Percentiles rank a stretch among this genome's conserved stretches.
phyloP scores from a whole-genome alignment of 208 protist species.

The Phytomonas sp. region DNA sequence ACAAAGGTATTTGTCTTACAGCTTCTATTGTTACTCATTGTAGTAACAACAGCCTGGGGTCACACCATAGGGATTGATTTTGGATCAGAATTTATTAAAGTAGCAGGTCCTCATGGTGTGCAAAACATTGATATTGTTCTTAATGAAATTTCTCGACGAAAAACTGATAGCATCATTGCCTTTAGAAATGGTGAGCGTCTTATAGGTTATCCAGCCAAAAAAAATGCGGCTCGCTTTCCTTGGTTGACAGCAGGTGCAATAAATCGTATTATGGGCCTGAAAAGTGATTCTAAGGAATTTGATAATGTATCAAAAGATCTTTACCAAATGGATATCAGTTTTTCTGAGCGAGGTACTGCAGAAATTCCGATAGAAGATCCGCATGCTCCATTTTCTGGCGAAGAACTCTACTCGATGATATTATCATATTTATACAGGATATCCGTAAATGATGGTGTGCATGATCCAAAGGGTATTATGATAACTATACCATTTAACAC shows the following conservation, averaged over 20 bases:
- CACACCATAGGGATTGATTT: conserved; percentile 84
- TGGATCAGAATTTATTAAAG: conserved; percentile 80
- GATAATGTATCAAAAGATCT: conserved; percentile 1
- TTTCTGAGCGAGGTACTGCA: conserved; percentile 33
- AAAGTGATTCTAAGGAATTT: conserved; percentile 27
- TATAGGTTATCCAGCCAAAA: conserved; percentile 82
- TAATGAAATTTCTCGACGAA: conserved; percentile 91
- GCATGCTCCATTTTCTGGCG: conserved; percentile 55
- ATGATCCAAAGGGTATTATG: conserved; percentile 57
- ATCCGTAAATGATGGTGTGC: conserved; percentile 37
- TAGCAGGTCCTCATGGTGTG: conserved; percentile 58
- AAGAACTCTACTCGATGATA: conserved; percentile 87
- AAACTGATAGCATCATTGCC: conserved; percentile 87
- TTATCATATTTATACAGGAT: conserved; percentile 58
- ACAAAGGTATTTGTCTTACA: neutral
- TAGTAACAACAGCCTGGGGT: conserved; percentile 11
- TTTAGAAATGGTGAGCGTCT: conserved; percentile 87
- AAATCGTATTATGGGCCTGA: conserved; percentile 57
- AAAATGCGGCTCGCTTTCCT: conserved; percentile 84
- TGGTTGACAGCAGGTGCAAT: conserved; percentile 49
- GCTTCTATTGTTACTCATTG: conserved; percentile 11
- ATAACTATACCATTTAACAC: conserved; percentile 88
- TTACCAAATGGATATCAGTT: conserved; percentile 41
- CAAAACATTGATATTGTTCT: conserved; percentile 88
- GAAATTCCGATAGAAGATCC: conserved; percentile 16